phyloP scores from a whole-genome alignment of 176 grass and related monocot species.

The Oryza coarctata region DNA sequence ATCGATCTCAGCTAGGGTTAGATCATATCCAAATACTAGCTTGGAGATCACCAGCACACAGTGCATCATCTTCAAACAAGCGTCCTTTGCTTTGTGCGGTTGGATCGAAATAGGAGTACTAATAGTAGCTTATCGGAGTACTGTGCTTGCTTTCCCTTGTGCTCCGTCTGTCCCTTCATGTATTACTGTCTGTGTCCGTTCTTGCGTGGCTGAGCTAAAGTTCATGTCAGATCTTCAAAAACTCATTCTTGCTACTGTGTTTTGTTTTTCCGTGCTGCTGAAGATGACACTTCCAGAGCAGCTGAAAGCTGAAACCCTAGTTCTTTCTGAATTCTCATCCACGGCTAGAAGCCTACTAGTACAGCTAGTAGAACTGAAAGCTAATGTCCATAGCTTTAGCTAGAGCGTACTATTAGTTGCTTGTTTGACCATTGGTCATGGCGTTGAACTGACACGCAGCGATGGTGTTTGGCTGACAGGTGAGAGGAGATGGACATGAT shows the following conservation, averaged over 20 bases:
- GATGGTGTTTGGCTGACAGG: not conserved
- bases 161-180: not conserved
- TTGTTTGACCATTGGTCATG: not conserved
- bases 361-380: no score
- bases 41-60: no score
- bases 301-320: slow-evolving; percentile 41
- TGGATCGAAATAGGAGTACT: no score
- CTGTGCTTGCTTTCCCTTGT: not conserved
- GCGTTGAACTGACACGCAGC: not conserved
- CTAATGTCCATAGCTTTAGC: no score
- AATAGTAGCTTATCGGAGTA: no score
- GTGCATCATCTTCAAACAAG: no score
- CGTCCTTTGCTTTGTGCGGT: not conserved
- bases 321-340: not conserved
- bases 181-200: slow-evolving; percentile 23
- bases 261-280: not conserved
- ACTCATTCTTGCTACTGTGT: not conserved
- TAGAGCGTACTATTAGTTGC: not conserved
- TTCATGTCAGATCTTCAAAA: not conserved
- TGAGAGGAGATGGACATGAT: not conserved
- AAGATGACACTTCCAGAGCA: not conserved
- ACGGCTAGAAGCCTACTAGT: no score
- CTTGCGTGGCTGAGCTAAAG: slow-evolving; percentile 1
- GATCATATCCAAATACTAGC: no score
- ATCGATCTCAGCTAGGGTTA: no score